These are phyloP conservation scores for Elsinoe batatas DNA, from an alignment of 2,329 filamentous ascomycete species.

Conservation along the genomic window DNA sequence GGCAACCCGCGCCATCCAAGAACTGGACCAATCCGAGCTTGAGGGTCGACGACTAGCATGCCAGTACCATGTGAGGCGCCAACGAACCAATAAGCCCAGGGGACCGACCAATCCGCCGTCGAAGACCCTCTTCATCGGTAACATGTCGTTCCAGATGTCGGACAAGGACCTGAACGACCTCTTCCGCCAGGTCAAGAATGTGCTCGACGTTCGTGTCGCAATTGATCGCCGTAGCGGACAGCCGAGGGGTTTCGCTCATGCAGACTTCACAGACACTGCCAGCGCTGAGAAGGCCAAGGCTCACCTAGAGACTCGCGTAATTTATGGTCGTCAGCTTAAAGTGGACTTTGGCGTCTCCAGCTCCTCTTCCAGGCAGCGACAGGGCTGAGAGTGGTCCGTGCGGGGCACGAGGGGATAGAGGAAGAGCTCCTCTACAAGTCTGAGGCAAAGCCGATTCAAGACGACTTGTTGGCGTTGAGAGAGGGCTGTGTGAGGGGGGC, in stretches of 20 bases:
- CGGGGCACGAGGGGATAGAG: neutral
- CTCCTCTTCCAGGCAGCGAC: neutral
- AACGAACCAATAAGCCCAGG: constrained; percentile 14
- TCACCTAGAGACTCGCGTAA: constrained; percentile 43
- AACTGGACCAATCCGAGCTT: constrained; percentile 49
- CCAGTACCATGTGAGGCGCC: constrained; percentile 43
- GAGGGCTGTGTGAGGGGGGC: too few relatives aligned
- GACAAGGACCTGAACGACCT: constrained; percentile 72
- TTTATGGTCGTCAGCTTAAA: constrained; percentile 58
- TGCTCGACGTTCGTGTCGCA: constrained; percentile 68
- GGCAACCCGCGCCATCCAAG: constrained; percentile 47
- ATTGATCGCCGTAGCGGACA: constrained; percentile 73
- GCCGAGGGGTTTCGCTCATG: constrained; percentile 75
- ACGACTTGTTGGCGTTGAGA: too few relatives aligned
- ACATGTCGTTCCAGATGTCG: constrained; percentile 77
- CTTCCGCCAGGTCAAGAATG: constrained; percentile 60
- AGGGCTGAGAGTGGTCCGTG: neutral
- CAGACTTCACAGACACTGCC: constrained; percentile 62
- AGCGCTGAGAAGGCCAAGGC: constrained; percentile 54
- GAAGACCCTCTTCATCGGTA: constrained; percentile 70
- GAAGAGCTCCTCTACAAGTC: too few relatives aligned
- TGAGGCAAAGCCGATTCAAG: too few relatives aligned
- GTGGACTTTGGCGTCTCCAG: constrained; percentile 46
- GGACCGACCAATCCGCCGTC: constrained; percentile 33
- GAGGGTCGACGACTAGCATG: constrained; percentile 56